Conservation (phyloP, 2,329 filamentous ascomycete species). For the Phyllachora maydis region DNA sequence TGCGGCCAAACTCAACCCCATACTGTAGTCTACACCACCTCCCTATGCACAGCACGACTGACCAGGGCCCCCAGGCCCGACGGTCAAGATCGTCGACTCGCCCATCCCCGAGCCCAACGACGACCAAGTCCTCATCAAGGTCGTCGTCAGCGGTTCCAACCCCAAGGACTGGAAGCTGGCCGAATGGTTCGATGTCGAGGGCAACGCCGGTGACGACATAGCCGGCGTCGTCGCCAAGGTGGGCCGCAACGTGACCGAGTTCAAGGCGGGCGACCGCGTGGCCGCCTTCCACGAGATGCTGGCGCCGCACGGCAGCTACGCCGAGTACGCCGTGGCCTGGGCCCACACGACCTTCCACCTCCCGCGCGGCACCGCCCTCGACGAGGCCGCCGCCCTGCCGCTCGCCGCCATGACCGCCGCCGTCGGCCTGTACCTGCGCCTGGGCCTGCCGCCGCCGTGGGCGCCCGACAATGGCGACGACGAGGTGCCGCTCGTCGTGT, state of each 20-base stretch:
- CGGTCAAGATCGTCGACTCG: constrained; percentile 17
- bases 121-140: constrained; percentile 19
- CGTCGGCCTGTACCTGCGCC: constrained; percentile 14
- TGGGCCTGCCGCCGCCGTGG: constrained; percentile 18
- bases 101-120: constrained; percentile 15
- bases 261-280: constrained; percentile 34
- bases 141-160: constrained; percentile 20
- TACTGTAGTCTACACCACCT: too few relatives aligned
- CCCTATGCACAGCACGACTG: neutral
- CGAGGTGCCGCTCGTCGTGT: constrained; percentile 20
- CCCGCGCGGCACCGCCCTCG: constrained; percentile 12
- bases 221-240: constrained; percentile 31
- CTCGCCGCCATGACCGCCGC: constrained; percentile 21
- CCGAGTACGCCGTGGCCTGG: constrained; percentile 20
- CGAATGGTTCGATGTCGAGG: constrained; percentile 4
- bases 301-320: constrained; percentile 13
- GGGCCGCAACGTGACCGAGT: constrained; percentile 32
- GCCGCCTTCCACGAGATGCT: constrained; percentile 25
- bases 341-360: constrained; percentile 20
- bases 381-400: constrained; percentile 20
- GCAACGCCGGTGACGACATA: constrained; percentile 32
- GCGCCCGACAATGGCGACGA: constrained; percentile 3
- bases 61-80: constrained; percentile 6
- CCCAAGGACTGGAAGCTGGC: constrained; percentile 24
- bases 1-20: too few relatives aligned